Base-by-base conservation (phyloP, 768 basidiomycete genomes). In the Tylopilus plumbeoviolaceoides region DNA sequence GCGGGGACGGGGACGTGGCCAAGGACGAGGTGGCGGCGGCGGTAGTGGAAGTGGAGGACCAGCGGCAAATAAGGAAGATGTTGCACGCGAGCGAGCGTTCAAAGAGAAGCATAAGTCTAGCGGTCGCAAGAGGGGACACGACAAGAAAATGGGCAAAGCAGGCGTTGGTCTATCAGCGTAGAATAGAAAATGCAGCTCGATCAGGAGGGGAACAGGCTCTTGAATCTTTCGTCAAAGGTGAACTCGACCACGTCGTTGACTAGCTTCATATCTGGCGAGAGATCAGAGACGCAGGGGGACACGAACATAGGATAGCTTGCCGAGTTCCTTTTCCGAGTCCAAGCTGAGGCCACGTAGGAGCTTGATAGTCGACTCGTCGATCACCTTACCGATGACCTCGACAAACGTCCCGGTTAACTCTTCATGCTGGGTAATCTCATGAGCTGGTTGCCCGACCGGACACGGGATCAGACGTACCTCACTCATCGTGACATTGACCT, bases 61-160 rank as follows among this genome's bases (percentile, higher is more conserved):
- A 11, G 72, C 73, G 0, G 76, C 70, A 9, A 70, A 71, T 5
- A 74, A 67, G 2, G 68, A 67, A 10, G 72, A 70, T 28, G 68
- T 63, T 21, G 72, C 80, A 4, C 75, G 78, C 25, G 85, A 84
- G 50, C 76, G 85, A 41, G 82, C 88, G 1, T 82, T 78, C 74
- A 91, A 88, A 63, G 86, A 87, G 59, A 89, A 82, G 66, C 81
- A 87, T 60, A 91, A 87, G 69, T 93, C 92, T 61, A 84, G 83
- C 62, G 78, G 84, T 55, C 76, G 92, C 30, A 92, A 89, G 68
- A 73, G 89, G 48, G 94, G 91, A 0, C 88, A 91, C 62, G 94
- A 94, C 68, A 89, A 84, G 71, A 97, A 97, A 74, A 84, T 95
- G 88, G 78, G 81, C 10, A 79, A 75, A 53, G 81, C 74, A 51